Conservation (phyloP, 768 basidiomycete genomes). For the Lyophyllum shimeji region DNA sequence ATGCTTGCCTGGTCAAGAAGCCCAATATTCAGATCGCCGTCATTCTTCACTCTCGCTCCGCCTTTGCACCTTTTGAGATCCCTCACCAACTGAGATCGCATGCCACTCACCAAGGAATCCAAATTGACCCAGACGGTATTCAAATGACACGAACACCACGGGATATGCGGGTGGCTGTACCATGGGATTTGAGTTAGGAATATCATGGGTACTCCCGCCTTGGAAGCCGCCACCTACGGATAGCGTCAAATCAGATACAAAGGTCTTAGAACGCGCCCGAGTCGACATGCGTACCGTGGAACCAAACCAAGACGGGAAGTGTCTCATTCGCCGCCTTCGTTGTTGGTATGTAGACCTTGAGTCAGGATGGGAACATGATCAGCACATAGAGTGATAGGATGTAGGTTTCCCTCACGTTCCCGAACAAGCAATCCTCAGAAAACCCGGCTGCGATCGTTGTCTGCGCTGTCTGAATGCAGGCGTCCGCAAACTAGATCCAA, state of each 20-base stretch:
- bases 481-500: conserved; percentile 29
- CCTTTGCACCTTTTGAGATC: conserved; percentile 18
- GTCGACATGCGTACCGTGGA: conserved; percentile 32
- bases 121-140: conserved; percentile 41
- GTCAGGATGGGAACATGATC: neutral
- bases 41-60: conserved; percentile 29
- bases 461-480: conserved; percentile 34
- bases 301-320: conserved; percentile 41
- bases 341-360: conserved; percentile 35
- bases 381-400: neutral
- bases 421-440: conserved; percentile 44
- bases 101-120: conserved; percentile 36
- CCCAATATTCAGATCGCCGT: conserved; percentile 37
- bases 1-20: conserved; percentile 37
- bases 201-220: conserved; percentile 31
- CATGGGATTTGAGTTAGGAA: conserved; percentile 30
- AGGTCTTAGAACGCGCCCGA: neutral
- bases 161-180: conserved; percentile 30
- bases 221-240: conserved; percentile 42
- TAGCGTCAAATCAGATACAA: neutral
- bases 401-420: conserved; percentile 29
- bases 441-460: conserved; percentile 25
- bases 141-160: conserved; percentile 40
- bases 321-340: conserved; percentile 18
- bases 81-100: neutral